Conservation (phyloP, 2,329 filamentous ascomycete species). For the Nigrograna mackinnonii region DNA sequence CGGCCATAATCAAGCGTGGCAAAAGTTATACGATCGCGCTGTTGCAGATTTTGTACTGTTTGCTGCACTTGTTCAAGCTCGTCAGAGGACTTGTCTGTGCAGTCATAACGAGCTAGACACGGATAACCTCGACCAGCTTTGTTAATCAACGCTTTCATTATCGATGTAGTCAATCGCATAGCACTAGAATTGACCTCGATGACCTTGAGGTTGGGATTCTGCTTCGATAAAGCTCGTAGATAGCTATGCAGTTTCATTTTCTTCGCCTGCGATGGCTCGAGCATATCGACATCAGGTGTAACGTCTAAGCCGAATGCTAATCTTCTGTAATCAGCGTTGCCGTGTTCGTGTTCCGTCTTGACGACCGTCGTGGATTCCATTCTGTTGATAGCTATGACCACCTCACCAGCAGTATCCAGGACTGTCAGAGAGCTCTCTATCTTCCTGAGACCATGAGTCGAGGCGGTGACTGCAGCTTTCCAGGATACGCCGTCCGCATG, state of each 20-base stretch:
- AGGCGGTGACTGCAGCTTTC: background rate
- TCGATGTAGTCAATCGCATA: background rate
- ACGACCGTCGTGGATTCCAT: background rate
- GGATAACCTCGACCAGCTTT: background rate
- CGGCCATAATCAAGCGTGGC: too few species aligned
- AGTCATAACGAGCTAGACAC: too few species aligned
- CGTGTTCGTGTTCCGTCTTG: background rate
- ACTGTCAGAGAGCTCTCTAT: background rate
- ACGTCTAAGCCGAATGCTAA: background rate
- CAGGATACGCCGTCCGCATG: background rate
- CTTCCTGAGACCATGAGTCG: background rate
- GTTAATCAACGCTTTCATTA: background rate
- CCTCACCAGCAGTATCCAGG: background rate
- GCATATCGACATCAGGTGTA: conserved; percentile 16
- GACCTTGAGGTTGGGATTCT: conserved; percentile 33
- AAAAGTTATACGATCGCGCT: too few species aligned
- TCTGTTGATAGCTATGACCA: background rate
- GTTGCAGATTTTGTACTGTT: too few species aligned
- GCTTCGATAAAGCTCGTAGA: conserved; percentile 38
- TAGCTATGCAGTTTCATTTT: too few species aligned
- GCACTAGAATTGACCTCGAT: conserved; percentile 29
- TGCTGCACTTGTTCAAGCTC: too few species aligned
- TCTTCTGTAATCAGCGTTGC: background rate
- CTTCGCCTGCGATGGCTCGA: too few species aligned
- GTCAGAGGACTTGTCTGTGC: too few species aligned